Percentiles rank a stretch among this genome's conserved stretches.
Conservation (phyloP, 495 filamentous ascomycete genomes). For the Podospora conica region DNA sequence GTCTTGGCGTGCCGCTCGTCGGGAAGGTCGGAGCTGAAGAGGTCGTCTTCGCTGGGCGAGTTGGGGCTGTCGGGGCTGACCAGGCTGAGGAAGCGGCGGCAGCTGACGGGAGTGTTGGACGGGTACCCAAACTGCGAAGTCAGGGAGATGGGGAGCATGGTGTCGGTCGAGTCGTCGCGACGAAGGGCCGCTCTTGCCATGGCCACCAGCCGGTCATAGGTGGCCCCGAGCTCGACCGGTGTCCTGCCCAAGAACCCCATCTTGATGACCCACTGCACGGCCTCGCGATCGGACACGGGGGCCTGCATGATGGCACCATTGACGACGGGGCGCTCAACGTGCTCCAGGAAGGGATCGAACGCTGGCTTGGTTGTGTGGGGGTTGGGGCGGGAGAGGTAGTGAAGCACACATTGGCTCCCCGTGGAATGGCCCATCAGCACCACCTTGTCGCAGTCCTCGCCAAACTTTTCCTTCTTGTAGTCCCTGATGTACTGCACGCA, state of each 20-base stretch:
- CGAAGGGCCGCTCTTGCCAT: constrained; percentile 41
- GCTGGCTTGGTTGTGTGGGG: constrained; percentile 13
- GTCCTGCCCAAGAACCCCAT: constrained; percentile 19
- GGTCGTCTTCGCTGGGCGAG: constrained; percentile 59
- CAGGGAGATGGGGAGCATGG: constrained; percentile 50
- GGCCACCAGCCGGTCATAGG: constrained; percentile 45
- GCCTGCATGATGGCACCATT: constrained; percentile 73
- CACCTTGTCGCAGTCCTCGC: constrained; percentile 42
- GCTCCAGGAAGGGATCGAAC: constrained; percentile 16
- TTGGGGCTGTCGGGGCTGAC: constrained; percentile 47
- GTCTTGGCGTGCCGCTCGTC: constrained; percentile 50
- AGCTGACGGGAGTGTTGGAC: constrained; percentile 45
- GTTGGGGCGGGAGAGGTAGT: constrained; percentile 49
- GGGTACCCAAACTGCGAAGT: constrained; percentile 38
- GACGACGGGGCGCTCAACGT: constrained; percentile 37
- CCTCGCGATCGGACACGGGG: constrained; percentile 63
- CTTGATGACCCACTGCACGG: constrained; percentile 30
- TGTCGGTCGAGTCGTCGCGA: constrained; percentile 38
- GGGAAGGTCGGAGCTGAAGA: constrained; percentile 65
- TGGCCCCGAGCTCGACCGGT: constrained; percentile 18
- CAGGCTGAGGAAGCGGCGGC: constrained; percentile 56
- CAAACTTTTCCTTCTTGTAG: constrained; percentile 40
- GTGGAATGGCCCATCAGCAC: constrained; percentile 70
- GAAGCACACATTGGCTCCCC: constrained; percentile 70
- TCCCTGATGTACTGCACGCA: constrained; percentile 50